Evolutionary conservation across 768 basidiomycete species (phyloP).

Genomic region (Podaxis pistillaris): DNA sequence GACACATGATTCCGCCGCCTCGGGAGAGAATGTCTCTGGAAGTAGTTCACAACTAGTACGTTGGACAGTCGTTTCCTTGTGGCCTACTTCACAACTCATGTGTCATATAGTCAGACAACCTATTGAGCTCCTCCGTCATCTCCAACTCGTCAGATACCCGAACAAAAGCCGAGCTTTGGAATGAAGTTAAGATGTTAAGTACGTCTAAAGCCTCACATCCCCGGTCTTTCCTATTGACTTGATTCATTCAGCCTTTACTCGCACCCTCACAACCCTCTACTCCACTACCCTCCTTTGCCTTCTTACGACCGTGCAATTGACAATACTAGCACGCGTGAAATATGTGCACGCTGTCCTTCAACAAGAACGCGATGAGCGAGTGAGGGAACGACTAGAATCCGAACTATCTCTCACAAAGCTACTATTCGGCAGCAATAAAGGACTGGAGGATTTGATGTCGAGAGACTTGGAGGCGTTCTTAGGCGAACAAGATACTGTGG

Average conservation of each 20-base stretch:
- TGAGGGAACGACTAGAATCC: slow-evolving; percentile 43
- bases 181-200: slow-evolving; percentile 89
- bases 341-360: slow-evolving; percentile 72
- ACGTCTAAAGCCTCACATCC: slow-evolving; percentile 23
- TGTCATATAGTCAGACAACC: slow-evolving; percentile 26
- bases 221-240: not conserved
- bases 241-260: slow-evolving; percentile 66
- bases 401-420: slow-evolving; percentile 39
- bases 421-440: slow-evolving; percentile 27
- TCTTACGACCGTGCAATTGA: slow-evolving; percentile 85
- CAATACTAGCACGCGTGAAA: slow-evolving; percentile 76
- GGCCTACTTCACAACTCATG: not conserved
- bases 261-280: slow-evolving; percentile 85
- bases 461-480: slow-evolving; percentile 21
- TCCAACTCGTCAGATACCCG: slow-evolving; percentile 35
- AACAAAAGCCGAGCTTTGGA: slow-evolving; percentile 87
- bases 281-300: slow-evolving; percentile 82
- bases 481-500: slow-evolving; percentile 16
- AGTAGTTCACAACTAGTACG: slow-evolving; percentile 9
- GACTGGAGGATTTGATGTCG: slow-evolving; percentile 24
- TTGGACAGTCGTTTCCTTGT: not conserved
- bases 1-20: not conserved
- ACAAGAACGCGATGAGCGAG: slow-evolving; percentile 56
- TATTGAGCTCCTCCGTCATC: slow-evolving; percentile 22
- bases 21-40: not conserved